Evolutionary conservation across 257 asterid genomes (phyloP).

Genomic region (Ballota nigra): DNA sequence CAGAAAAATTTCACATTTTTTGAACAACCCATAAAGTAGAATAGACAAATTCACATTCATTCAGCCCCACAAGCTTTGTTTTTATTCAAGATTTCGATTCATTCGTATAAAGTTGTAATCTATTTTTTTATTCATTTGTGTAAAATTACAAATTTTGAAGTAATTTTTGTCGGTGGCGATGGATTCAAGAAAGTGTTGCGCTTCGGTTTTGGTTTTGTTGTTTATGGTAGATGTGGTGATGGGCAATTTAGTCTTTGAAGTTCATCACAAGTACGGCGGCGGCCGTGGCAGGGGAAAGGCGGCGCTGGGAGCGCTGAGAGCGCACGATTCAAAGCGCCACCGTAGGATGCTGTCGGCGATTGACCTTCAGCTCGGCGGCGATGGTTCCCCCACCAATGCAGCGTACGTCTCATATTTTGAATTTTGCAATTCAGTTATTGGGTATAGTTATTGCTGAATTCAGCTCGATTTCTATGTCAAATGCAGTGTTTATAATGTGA

Average conservation of each 20-base stretch:
- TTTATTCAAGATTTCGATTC: constrained; percentile 15
- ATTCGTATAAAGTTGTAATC: constrained; percentile 17
- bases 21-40: background rate
- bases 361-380: constrained; percentile 55
- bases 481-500: background rate
- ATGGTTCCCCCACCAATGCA: constrained; percentile 51
- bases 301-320: constrained; percentile 39
- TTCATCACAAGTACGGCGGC: constrained; percentile 60
- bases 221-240: constrained; percentile 33
- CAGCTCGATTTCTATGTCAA: background rate
- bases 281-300: constrained; percentile 37
- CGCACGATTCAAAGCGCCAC: constrained; percentile 57
- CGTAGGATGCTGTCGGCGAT: constrained; percentile 54
- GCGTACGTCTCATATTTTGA: constrained; percentile 40
- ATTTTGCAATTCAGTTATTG: background rate
- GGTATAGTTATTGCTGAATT: background rate
- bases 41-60: constrained; percentile 29
- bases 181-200: constrained; percentile 30
- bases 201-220: constrained; percentile 23
- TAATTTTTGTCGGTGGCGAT: constrained; percentile 30
- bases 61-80: constrained; percentile 14
- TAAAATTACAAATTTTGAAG: background rate
- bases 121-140: background rate
- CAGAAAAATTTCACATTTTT: constrained; percentile 20
- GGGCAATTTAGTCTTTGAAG: constrained; percentile 54